Evolutionary conservation across 306 rosid species (phyloP), one percentile per base, ranked within the genome.

Genomic region (Sicyos baderoa): DNA sequence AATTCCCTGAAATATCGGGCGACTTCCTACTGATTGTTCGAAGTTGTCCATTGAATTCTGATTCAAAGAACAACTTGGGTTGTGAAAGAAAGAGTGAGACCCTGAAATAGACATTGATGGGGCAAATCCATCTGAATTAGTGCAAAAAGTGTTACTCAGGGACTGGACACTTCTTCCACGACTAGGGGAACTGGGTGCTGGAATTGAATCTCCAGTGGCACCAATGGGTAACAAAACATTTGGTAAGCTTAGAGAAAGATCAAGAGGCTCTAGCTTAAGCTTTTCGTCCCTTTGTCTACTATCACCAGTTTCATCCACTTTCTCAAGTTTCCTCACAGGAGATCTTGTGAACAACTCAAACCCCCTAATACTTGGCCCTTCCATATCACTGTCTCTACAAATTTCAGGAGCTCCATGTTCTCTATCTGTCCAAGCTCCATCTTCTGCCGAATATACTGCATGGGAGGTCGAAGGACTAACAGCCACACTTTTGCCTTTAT

Each of bases 31-130:
- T 0, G 99, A 94, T 66, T 93, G 93, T 72, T 93, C 99, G 52
- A 75, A 88, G 77, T 81, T 81, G 70, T 93, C 99, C 82, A 93
- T 35, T 2, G 93, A 84, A 76, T 86, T 90, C 80, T 88, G 96
- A 7, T 95, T 90, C 71, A 90, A 76, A 23, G 99, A 93, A 76
- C 99, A 93, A 83, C 99, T 90, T 63, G 97, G 97, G 17, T 93
- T 90, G 82, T 93, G 99, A 79, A 85, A 90, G 47, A 93, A 75
- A 37, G 97, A 90, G 76, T 90, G 99, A 17, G 99, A 93, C 74
- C 99, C 99, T 67, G 99, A 93, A 79, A 84, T 82, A 9, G 99
- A 88, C 85, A 93, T 83, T 2, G 99, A 93, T 29, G 93, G 90
- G 29, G 97, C 86, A 78, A 93, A 88, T 71, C 97, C 99, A 80